These are phyloP conservation scores for Debaryomyces prosopidis DNA, from an alignment of 805 yeast genomes.

Conservation along the genomic window DNA sequence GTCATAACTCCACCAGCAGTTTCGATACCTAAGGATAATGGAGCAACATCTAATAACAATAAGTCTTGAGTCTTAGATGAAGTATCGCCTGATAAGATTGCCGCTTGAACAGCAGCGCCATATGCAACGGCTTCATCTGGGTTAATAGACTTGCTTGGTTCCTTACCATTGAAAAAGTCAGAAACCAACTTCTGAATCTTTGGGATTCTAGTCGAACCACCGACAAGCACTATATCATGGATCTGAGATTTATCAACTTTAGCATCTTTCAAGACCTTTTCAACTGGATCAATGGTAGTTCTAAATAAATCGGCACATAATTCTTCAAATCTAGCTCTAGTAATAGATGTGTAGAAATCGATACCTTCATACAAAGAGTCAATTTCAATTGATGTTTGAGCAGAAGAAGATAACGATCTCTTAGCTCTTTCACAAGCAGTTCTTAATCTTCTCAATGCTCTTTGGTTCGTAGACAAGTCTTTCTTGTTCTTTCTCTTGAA, in stretches of 20 bases:
- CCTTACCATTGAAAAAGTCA: slow-evolving; percentile 88
- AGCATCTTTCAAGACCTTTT: slow-evolving; percentile 91
- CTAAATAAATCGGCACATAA: slow-evolving; percentile 89
- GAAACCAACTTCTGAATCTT: slow-evolving; percentile 93
- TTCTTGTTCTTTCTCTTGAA: slow-evolving; percentile 92
- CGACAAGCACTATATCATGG: slow-evolving; percentile 94
- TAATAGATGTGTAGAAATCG: slow-evolving; percentile 91
- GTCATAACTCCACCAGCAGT: slow-evolving; percentile 98
- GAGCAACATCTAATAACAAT: slow-evolving; percentile 86
- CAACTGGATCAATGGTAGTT: slow-evolving; percentile 94
- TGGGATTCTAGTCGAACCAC: slow-evolving; percentile 99
- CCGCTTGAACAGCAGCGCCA: slow-evolving; percentile 99
- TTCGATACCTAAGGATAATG: slow-evolving; percentile 93
- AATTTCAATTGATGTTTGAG: slow-evolving; percentile 93
- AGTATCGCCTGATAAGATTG: slow-evolving; percentile 88
- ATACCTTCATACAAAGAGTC: slow-evolving; percentile 93
- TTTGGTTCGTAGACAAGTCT: slow-evolving; percentile 77
- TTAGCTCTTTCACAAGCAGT: slow-evolving; percentile 98
- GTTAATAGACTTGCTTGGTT: slow-evolving; percentile 95
- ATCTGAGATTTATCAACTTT: slow-evolving; percentile 83
- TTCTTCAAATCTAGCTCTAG: slow-evolving; percentile 98
- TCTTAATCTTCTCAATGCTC: slow-evolving; percentile 90
- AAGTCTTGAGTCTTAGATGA: slow-evolving; percentile 47
- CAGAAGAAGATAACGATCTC: slow-evolving; percentile 92
- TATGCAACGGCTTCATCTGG: slow-evolving; percentile 99